Percentiles rank a stretch among this genome's conserved stretches.
Evolutionary conservation across 441 rosid genomes (phyloP).

Genomic region (Adansonia gregorii): DNA sequence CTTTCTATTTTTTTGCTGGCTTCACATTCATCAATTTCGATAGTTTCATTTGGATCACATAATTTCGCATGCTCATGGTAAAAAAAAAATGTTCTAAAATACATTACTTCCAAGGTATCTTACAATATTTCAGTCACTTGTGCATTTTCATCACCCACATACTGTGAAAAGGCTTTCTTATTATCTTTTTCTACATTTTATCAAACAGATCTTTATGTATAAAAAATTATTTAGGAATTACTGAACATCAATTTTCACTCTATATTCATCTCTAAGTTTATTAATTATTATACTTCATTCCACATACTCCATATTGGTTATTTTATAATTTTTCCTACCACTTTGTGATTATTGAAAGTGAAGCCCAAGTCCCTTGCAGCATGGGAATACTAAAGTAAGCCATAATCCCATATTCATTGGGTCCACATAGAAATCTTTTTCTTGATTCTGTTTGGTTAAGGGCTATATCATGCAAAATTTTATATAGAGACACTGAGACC

Average conservation of each 20-base stretch:
- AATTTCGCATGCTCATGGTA: not conserved
- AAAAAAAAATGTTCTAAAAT: not conserved
- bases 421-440: not conserved
- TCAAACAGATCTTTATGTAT: not conserved
- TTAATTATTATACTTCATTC: not conserved
- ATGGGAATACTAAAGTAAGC: not conserved
- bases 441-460: not conserved
- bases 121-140: not conserved
- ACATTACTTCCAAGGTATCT: not conserved
- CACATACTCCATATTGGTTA: not conserved
- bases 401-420: not conserved
- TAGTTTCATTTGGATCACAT: not conserved
- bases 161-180: not conserved
- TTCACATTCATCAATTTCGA: not conserved
- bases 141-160: not conserved
- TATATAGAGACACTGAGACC: not conserved
- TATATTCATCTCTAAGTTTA: not conserved
- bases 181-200: not conserved
- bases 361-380: not conserved
- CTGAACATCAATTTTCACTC: not conserved
- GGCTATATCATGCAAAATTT: not conserved
- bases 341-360: not conserved
- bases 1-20: not conserved
- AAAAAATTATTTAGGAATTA: not conserved
- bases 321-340: not conserved